Evolutionary conservation across 75 land plant genomes (phyloP), one percentile per base, ranked within the genome.

Genomic region (Picea glauca): DNA sequence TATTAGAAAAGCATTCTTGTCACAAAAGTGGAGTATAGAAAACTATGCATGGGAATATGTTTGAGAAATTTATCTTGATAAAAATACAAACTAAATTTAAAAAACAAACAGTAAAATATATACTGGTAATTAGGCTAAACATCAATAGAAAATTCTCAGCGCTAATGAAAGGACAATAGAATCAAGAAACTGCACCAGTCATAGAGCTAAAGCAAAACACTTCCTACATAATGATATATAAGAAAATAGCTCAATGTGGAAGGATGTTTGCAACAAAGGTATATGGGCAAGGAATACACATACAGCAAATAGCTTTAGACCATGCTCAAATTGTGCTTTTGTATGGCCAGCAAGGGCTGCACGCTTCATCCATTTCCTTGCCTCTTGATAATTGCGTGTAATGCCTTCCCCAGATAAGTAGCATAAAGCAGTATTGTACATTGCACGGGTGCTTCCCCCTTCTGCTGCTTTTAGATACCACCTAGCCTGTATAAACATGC

Each of bases 391-490:
- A 63, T 81, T 88, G 8, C 77, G 83, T 1, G 13, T 11, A 40
- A 91, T 58, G 32, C 98, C 98, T 83, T 94, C 90, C 32, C 98
- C 98, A 54, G 78, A 57, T 9, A 83, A 83, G 63, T 87, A 94
- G 80, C 98, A 94, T 58, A 94, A 67, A 4, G 91, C 89, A 30
- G 80, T 75, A 78, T 94, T 94, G 68, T 93, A 94, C 98, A 94
- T 94, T 17, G 95, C 98, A 54, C 95, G 90, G 14, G 88, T 80
- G 87, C 92, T 91, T 15, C 98, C 98, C 70, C 95, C 93, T 79
- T 93, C 88, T 72, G 98, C 98, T 62, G 98, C 95, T 85, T 79
- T 85, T 40, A 89, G 70, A 83, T 93, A 94, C 98, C 95, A 94
- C 58, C 75, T 80, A 33, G 95, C 95, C 98, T 94, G 87, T 63